Conservation (phyloP, 2,329 filamentous ascomycete genomes). For the Colletotrichum sp. region DNA sequence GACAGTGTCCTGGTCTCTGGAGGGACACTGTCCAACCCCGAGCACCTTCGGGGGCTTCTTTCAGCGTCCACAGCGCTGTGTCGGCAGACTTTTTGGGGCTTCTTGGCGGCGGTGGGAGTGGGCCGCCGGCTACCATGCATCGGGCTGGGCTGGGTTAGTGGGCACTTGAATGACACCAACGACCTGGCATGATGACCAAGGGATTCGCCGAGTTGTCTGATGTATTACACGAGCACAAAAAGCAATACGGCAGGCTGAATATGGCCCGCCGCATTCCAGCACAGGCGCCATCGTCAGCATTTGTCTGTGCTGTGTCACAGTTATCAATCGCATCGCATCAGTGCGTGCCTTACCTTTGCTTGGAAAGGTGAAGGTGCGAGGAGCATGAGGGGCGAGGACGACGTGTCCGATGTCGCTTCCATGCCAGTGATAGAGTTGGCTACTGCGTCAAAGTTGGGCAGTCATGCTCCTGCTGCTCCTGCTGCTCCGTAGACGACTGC, state of each 20-base stretch:
- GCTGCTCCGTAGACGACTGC: background rate
- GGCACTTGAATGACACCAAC: background rate
- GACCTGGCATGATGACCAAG: background rate
- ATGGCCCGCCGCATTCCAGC: background rate
- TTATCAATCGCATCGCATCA: conserved; percentile 9
- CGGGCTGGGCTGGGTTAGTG: background rate
- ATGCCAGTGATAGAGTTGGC: background rate
- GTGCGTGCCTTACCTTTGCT: background rate
- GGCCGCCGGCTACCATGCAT: background rate
- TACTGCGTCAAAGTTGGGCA: background rate
- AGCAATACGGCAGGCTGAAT: background rate
- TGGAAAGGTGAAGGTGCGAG: background rate
- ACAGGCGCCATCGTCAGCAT: background rate
- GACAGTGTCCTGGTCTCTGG: background rate
- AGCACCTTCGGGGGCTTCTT: background rate
- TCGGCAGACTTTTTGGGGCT: background rate
- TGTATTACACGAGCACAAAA: background rate
- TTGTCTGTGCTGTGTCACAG: background rate
- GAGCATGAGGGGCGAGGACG: background rate
- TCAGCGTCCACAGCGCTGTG: background rate
- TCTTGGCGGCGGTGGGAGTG: background rate
- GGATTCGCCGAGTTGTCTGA: background rate
- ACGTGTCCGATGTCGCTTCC: background rate
- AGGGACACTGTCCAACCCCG: background rate
- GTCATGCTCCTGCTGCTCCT: background rate